Evolutionary conservation across 2,329 filamentous ascomycete genomes (phyloP).

Genomic region (Xylaria sp.): DNA sequence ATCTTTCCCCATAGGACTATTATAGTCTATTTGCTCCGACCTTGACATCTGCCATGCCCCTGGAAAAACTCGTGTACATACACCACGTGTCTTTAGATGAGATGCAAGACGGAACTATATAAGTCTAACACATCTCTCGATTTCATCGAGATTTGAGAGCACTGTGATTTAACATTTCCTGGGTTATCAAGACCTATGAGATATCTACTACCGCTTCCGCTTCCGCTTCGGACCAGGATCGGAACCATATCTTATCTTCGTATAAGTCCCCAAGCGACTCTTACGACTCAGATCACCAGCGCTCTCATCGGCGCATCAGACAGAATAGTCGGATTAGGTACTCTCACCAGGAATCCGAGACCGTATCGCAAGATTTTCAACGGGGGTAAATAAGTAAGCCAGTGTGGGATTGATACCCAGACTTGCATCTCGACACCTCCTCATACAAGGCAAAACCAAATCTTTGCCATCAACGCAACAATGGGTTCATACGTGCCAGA

Average conservation of each 20-base stretch:
- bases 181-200: neutral
- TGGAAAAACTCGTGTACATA: neutral
- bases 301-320: neutral
- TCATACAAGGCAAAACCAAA: neutral
- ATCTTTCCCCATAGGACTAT: neutral
- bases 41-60: neutral
- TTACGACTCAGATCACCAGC: neutral
- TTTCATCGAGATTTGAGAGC: neutral
- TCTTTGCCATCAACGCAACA: neutral
- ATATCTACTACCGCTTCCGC: neutral
- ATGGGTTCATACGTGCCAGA: constrained; percentile 52
- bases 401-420: neutral
- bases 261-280: neutral
- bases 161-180: neutral
- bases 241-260: neutral
- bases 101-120: constrained; percentile 2
- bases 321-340: neutral
- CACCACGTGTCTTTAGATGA: neutral
- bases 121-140: neutral
- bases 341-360: neutral
- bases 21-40: neutral
- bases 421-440: neutral
- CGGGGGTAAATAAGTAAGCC: neutral
- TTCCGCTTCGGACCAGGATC: constrained; percentile 8
- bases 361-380: neutral